These are phyloP conservation scores for Entomortierella lignicola DNA, from an alignment of 192 early-diverging fungal genomes.

Conservation along the genomic window DNA sequence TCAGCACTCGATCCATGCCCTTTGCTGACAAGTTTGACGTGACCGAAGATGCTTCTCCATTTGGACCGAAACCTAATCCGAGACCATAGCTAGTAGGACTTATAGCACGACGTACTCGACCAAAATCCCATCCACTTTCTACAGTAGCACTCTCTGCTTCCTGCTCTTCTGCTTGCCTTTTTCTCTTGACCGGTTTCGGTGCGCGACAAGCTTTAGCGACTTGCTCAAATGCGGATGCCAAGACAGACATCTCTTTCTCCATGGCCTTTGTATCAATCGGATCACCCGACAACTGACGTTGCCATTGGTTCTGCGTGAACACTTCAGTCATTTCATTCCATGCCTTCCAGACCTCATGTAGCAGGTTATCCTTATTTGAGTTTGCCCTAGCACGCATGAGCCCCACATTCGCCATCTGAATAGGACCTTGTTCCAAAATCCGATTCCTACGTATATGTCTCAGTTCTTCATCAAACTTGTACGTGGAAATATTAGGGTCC, in stretches of 20 bases:
- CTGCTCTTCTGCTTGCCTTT: not conserved
- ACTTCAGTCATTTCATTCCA: constrained; percentile 23
- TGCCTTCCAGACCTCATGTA: constrained; percentile 23
- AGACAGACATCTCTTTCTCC: constrained; percentile 6
- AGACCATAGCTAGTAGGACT: constrained; percentile 2
- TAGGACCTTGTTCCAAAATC: constrained; percentile 28
- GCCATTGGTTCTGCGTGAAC: not conserved
- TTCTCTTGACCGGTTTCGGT: not conserved
- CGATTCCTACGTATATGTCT: not conserved
- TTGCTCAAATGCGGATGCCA: constrained; percentile 39
- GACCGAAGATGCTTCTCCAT: not conserved
- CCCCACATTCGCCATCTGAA: constrained; percentile 41
- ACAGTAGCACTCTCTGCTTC: not conserved
- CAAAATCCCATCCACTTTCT: constrained; percentile 21
- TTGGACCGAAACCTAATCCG: not conserved
- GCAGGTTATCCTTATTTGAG: not conserved
- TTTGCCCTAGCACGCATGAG: constrained; percentile 40
- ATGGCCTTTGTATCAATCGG: too few relatives aligned
- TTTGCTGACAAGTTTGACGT: not conserved
- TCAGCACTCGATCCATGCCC: constrained; percentile 8
- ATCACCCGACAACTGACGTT: not conserved
- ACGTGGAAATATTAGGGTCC: not conserved
- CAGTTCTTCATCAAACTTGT: too few relatives aligned
- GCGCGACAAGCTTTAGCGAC: constrained; percentile 25
- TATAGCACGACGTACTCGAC: constrained; percentile 4